Conservation (phyloP, 2,329 filamentous ascomycete genomes). For the Paecilomyces sp. region DNA sequence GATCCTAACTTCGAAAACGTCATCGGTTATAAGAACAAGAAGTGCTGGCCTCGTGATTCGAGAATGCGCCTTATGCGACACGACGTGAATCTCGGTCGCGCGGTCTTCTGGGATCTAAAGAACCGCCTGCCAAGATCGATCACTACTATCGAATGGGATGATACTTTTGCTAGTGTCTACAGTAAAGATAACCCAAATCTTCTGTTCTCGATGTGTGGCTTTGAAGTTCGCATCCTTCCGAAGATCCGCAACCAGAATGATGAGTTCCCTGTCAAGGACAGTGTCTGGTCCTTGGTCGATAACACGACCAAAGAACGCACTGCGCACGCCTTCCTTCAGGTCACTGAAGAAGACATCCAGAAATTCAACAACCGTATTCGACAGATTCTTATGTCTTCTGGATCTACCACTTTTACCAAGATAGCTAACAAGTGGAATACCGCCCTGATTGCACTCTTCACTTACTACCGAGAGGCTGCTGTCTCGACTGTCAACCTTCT, state of each 20-base stretch:
- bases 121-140: constrained; percentile 90
- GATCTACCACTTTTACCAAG: constrained; percentile 98
- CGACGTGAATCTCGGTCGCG: constrained; percentile 93
- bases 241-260: constrained; percentile 94
- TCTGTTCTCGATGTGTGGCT: constrained; percentile 95
- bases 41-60: constrained; percentile 97
- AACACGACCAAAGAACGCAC: constrained; percentile 96
- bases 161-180: constrained; percentile 97
- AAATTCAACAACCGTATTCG: constrained; percentile 99
- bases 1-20: constrained; percentile 99
- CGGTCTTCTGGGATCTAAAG: constrained; percentile 98
- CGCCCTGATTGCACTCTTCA: constrained; percentile 91
- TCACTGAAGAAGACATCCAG: constrained; percentile 94
- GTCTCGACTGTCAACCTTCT: constrained; percentile 90
- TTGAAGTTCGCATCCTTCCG: constrained; percentile 91
- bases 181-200: constrained; percentile 96
- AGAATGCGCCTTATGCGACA: constrained; percentile 98
- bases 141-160: constrained; percentile 98
- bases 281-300: constrained; percentile 94
- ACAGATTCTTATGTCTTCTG: constrained; percentile 98
- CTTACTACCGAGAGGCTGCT: constrained; percentile 95
- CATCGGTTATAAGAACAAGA: constrained; percentile 98
- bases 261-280: constrained; percentile 95
- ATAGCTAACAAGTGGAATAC: constrained; percentile 99
- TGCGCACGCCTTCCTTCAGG: constrained; percentile 93